Base-by-base conservation (phyloP, 495 filamentous ascomycete genomes). In the Trichoderma gamsii region DNA sequence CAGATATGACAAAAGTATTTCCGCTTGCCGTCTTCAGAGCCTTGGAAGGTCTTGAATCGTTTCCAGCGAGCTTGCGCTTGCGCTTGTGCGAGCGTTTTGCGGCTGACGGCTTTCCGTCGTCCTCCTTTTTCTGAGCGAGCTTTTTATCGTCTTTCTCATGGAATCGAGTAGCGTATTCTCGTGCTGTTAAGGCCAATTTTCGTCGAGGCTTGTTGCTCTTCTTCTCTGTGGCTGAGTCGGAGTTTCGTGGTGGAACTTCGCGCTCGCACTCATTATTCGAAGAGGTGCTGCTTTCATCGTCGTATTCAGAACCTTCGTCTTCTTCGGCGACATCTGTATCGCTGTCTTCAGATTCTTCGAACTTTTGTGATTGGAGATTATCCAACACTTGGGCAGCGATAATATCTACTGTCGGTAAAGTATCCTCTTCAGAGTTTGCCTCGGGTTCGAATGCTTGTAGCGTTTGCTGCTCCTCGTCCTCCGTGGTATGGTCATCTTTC, bases 161-260 rank as follows among this genome's bases (percentile, higher is more conserved):
- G 4, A 65, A 6, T 3, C 63, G 63, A 41, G 63, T 18, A 44
- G 23, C 63, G 18, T 65, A 65, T 15, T 65, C 63, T 3, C 63
- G 63, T 3, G 63, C 35, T 4, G 18, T 65, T 5, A 2, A 4
- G 0, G 63, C 63, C 0, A 41, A 0, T 27, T 41, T 41, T 12
- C 63, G 63, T 43, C 63, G 63, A 8, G 63, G 35, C 16, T 65
- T 16, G 63, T 43, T 44, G 15, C 44, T 65, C 13, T 7, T 43
- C n/a, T 65, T 21, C 2, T 12, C 25, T 8, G 12, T 12, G 8
- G 23, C 5, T 63, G 59, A 35, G 13, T 27, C 23, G 12, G 1
- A 21, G 59, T 23, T 23, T 63, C 3, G 16, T 27, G 1, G 16
- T 63, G 63, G 9, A 32, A 15, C 63, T 41, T 29, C 16, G 4